Evolutionary conservation across 345 rosid genomes (phyloP).

Genomic region (Salix caprea): DNA sequence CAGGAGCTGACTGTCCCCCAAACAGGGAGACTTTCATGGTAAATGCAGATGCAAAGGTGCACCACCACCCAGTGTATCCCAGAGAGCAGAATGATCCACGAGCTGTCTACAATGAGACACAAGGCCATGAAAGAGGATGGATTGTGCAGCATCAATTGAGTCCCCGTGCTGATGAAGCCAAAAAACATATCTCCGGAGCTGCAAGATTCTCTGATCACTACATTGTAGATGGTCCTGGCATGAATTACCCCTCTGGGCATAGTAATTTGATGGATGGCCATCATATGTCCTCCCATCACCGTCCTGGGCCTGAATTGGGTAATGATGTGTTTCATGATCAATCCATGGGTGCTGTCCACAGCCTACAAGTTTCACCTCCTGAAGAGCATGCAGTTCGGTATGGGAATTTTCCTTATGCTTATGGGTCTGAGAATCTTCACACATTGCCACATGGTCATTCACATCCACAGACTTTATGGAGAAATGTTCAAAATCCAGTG

Average conservation of each 20-base stretch:
- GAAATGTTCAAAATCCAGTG: slow-evolving; percentile 52
- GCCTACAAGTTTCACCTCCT: slow-evolving; percentile 37
- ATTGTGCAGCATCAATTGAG: slow-evolving; percentile 55
- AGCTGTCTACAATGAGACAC: slow-evolving; percentile 45
- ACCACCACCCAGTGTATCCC: slow-evolving; percentile 46
- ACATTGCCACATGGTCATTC: slow-evolving; percentile 50
- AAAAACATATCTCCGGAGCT: slow-evolving; percentile 50
- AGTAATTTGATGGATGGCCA: slow-evolving; percentile 45
- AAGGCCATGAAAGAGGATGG: slow-evolving; percentile 75
- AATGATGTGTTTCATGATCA: slow-evolving; percentile 62
- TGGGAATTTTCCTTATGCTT: slow-evolving; percentile 53
- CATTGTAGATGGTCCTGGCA: slow-evolving; percentile 52
- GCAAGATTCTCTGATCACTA: slow-evolving; percentile 68
- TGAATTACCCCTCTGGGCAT: slow-evolving; percentile 59
- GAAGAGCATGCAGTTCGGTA: slow-evolving; percentile 53
- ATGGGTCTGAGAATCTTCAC: slow-evolving; percentile 54
- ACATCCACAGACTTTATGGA: slow-evolving; percentile 52
- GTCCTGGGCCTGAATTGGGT: slow-evolving; percentile 54
- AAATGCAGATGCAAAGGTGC: slow-evolving; percentile 56
- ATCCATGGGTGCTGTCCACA: slow-evolving; percentile 36
- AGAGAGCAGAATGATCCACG: slow-evolving; percentile 51
- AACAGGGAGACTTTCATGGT: slow-evolving; percentile 48
- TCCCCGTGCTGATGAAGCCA: slow-evolving; percentile 58
- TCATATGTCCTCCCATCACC: slow-evolving; percentile 46
- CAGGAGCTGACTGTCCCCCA: slow-evolving; percentile 53